Base-by-base conservation (phyloP, 1,139 yeast species). In the Suhomyces yuchorum region DNA sequence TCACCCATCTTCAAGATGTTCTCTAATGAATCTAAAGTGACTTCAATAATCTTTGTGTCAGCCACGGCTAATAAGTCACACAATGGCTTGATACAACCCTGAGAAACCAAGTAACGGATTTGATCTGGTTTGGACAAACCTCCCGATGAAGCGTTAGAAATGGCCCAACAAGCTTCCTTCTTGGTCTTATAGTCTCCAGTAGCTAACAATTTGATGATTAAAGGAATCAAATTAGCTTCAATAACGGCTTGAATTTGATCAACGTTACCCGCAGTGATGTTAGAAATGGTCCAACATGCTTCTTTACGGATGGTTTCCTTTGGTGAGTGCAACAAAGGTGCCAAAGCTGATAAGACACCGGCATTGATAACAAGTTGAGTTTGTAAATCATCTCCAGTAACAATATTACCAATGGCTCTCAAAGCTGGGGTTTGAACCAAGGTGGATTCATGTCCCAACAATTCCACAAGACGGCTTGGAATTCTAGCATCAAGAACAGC, bases 81-180 rank as follows among this genome's bases (percentile, higher is more conserved):
- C 62, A 93, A 78, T 40, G 99, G 99, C 73, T 92, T 93, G 70
- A 93, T 92, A 73, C 98, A 91, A 36, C 98, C 99, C 73, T 93
- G 98, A 59, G 78, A 77, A 37, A 93, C 99, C 59, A 93, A 80
- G 70, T 91, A 93, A 59, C 93, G 82, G 59, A 93, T 92, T 68
- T 91, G 97, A 47, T 91, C 97, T 7, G 99, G 98, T 67, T 85
- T 87, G 41, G 87, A 78, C 58, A 91, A 78, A 32, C 97, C 98
- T 60, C 99, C 98, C 17, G 97, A 87, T 17, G 97, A 88, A 39
- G 99, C 99, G 67, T 93, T 93, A 32, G 98, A 91, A 59, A 93
- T 87, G 33, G 98, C 99, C 99, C 99, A 93, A 77, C 99, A 92
- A 9, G 99, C 99, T 74, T 93, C 99, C 71, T 93, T 93, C 68